Percentiles rank a stretch among this genome's conserved stretches.
These are phyloP conservation scores for Colletotrichum limetticola DNA, from an alignment of 2,329 filamentous ascomycete species.

Conservation along the genomic window DNA sequence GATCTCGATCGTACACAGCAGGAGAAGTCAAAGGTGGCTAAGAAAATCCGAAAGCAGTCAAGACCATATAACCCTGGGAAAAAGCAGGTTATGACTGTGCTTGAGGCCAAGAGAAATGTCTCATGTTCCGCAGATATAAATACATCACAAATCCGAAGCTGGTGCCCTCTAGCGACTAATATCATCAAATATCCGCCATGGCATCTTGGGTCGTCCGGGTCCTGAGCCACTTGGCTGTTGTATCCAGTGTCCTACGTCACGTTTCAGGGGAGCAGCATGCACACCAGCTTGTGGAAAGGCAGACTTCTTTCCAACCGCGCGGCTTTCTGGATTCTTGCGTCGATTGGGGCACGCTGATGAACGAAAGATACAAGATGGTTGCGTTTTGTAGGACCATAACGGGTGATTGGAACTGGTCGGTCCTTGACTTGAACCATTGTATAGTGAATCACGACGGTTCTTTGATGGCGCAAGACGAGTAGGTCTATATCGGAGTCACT, in stretches of 20 bases:
- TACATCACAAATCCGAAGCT: neutral
- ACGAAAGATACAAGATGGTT: neutral
- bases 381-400: neutral
- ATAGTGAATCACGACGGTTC: neutral
- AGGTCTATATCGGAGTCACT: no score
- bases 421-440: constrained; percentile 4
- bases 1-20: neutral
- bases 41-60: neutral
- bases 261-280: neutral
- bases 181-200: neutral
- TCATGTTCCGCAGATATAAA: neutral
- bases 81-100: no score
- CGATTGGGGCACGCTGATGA: constrained; percentile 3
- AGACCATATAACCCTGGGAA: no score
- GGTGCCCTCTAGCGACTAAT: neutral
- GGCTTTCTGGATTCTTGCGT: neutral
- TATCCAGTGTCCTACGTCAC: neutral
- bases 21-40: neutral
- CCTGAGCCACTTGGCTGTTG: neutral
- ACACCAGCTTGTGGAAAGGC: neutral
- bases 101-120: neutral
- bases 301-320: neutral
- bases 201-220: neutral
- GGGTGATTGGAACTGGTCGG: neutral
- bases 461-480: constrained; percentile 3